Conservation (phyloP, 2,329 filamentous ascomycete genomes). For the Talaromyces sp. region DNA sequence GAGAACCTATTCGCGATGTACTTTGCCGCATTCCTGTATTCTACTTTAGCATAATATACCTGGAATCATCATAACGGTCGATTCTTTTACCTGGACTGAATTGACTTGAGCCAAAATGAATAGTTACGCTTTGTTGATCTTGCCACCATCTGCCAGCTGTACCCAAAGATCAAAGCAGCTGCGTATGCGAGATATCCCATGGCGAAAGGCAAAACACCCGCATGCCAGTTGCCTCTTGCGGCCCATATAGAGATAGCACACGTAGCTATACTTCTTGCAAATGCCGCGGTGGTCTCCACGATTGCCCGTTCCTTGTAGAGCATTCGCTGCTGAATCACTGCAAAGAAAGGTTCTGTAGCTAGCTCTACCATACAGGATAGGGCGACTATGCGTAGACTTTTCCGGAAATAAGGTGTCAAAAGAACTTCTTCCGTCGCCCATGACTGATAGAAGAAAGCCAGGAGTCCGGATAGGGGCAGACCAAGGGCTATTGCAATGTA, state of each 20-base stretch:
- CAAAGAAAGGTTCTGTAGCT: conserved; percentile 82
- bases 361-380: conserved; percentile 70
- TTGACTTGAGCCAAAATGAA: conserved; percentile 59
- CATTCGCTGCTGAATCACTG: conserved; percentile 77
- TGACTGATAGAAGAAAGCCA: conserved; percentile 68
- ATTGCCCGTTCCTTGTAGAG: conserved; percentile 76
- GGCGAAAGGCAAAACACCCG: conserved; percentile 85
- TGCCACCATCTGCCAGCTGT: conserved; percentile 60
- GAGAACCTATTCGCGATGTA: conserved; percentile 66
- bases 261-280: conserved; percentile 72
- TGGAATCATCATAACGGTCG: neutral
- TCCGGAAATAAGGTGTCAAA: conserved; percentile 61
- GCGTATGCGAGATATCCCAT: conserved; percentile 81
- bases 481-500: conserved; percentile 75
- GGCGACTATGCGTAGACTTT: conserved; percentile 56
- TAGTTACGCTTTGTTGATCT: conserved; percentile 62
- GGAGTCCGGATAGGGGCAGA: conserved; percentile 58
- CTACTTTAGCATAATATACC: neutral
- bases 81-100: conserved; percentile 43
- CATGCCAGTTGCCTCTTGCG: conserved; percentile 49
- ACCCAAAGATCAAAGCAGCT: conserved; percentile 65
- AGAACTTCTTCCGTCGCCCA: conserved; percentile 52
- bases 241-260: conserved; percentile 69
- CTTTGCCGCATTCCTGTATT: conserved; percentile 28
- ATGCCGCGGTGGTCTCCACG: conserved; percentile 79